phyloP scores from a whole-genome alignment of 371 early-diverging fungal genomes.

The Lichtheimia corymbifera region DNA sequence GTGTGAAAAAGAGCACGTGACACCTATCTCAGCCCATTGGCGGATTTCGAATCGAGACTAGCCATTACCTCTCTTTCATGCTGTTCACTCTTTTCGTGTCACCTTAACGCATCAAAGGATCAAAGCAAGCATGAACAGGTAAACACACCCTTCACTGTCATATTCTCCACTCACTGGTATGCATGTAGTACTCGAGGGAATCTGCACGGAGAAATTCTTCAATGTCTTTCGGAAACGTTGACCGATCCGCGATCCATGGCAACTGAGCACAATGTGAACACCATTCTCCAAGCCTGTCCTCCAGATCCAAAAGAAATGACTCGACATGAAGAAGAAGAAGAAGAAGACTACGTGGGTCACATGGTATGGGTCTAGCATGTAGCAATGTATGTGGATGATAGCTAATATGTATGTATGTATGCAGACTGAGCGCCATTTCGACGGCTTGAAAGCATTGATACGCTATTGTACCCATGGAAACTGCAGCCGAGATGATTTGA shows the following conservation, averaged over 20 bases:
- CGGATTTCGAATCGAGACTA: no score
- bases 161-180: background rate
- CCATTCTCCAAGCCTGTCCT: conserved; percentile 36
- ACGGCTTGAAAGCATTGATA: background rate
- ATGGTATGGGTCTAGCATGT: conserved; percentile 13
- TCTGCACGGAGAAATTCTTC: conserved; percentile 61
- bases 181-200: background rate
- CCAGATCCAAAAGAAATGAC: conserved; percentile 10
- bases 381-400: background rate
- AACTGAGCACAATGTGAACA: conserved; percentile 29
- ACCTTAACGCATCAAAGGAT: no score
- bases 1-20: no score
- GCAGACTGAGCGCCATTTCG: background rate
- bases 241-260: conserved; percentile 45
- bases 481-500: conserved; percentile 25
- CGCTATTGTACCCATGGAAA: conserved; percentile 24
- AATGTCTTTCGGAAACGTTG: conserved; percentile 55
- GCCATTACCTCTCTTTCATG: no score
- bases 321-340: no score
- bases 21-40: no score
- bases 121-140: background rate
- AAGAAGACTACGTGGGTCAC: background rate
- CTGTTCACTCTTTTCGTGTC: no score
- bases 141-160: background rate
- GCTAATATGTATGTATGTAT: background rate